A percentile compares a stretch with the other conserved stretches of the same genome.
These are phyloP conservation scores for Cercospora brassicicola DNA, from an alignment of 2,329 filamentous ascomycete genomes.

Conservation along the genomic window DNA sequence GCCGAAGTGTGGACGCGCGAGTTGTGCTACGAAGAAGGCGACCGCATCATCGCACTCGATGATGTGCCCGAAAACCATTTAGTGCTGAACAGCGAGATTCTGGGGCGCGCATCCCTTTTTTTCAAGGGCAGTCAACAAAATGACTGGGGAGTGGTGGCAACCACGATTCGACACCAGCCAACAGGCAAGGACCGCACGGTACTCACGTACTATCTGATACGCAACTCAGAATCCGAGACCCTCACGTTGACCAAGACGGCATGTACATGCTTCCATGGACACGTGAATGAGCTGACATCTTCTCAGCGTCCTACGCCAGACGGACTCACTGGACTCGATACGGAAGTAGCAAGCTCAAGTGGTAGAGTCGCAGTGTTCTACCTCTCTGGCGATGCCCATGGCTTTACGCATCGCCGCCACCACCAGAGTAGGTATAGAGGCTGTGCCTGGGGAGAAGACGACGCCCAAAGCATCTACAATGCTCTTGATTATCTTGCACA, in stretches of 20 bases:
- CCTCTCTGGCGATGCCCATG: background rate
- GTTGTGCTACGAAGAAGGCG: background rate
- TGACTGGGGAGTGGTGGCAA: background rate
- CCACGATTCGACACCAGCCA: background rate
- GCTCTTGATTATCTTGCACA: too few relatives aligned
- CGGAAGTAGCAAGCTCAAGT: too few relatives aligned
- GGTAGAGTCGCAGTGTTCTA: background rate
- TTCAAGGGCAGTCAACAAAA: background rate
- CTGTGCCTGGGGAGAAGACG: too few relatives aligned
- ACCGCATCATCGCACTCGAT: background rate
- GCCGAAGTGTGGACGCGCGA: too few relatives aligned
- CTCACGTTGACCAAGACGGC: too few relatives aligned
- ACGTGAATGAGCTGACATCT: too few relatives aligned
- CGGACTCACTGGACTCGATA: too few relatives aligned
- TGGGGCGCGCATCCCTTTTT: background rate
- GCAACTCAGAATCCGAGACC: too few relatives aligned
- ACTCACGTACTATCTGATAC: background rate
- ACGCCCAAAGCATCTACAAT: too few relatives aligned
- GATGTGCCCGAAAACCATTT: background rate
- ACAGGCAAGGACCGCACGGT: background rate
- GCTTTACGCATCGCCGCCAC: background rate
- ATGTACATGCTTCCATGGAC: too few relatives aligned
- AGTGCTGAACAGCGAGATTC: background rate
- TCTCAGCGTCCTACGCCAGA: too few relatives aligned
- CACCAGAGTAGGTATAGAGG: too few relatives aligned